Conservation (phyloP, 108 stramenopile species). For the Seminavis robusta region DNA sequence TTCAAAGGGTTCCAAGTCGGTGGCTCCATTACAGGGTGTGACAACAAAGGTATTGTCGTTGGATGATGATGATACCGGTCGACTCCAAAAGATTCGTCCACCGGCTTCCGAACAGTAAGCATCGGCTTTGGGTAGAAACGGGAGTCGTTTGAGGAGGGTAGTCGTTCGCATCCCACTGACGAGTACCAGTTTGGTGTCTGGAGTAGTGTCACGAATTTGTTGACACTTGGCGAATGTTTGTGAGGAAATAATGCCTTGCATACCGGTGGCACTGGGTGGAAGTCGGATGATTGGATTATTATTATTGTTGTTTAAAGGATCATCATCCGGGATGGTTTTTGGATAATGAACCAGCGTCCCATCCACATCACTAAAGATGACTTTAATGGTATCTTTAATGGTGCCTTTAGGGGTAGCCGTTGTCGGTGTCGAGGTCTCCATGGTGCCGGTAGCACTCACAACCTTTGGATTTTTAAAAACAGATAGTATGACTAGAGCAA, state of each 20-base stretch:
- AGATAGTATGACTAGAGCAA: too few species aligned
- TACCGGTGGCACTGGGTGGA: constrained; percentile 68
- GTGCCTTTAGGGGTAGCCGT: too few species aligned
- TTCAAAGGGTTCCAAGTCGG: constrained; percentile 37
- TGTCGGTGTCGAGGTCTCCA: too few species aligned
- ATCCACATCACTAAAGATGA: constrained; percentile 79
- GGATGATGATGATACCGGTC: too few species aligned
- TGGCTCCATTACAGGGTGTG: constrained; percentile 25
- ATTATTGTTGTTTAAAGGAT: neutral
- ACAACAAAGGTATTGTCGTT: constrained; percentile 41
- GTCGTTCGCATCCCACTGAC: constrained; percentile 82
- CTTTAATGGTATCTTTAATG: too few species aligned
- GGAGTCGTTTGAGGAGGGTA: constrained; percentile 68
- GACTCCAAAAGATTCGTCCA: constrained; percentile 84
- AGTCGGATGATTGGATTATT: constrained; percentile 26
- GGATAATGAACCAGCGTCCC: constrained; percentile 82
- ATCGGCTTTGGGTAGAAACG: constrained; percentile 71
- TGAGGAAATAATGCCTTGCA: constrained; percentile 37
- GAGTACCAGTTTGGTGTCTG: constrained; percentile 49
- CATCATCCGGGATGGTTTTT: constrained; percentile 2
- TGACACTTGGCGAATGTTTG: constrained; percentile 40
- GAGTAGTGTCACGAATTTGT: constrained; percentile 39
- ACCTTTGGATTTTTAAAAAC: too few species aligned
- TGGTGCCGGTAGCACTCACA: too few species aligned
- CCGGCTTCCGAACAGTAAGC: constrained; percentile 77